A percentile compares a stretch with the other conserved stretches of the same genome.
Evolutionary conservation across 2,329 filamentous ascomycete species (phyloP).

Genomic region (Monosporascus sp.): DNA sequence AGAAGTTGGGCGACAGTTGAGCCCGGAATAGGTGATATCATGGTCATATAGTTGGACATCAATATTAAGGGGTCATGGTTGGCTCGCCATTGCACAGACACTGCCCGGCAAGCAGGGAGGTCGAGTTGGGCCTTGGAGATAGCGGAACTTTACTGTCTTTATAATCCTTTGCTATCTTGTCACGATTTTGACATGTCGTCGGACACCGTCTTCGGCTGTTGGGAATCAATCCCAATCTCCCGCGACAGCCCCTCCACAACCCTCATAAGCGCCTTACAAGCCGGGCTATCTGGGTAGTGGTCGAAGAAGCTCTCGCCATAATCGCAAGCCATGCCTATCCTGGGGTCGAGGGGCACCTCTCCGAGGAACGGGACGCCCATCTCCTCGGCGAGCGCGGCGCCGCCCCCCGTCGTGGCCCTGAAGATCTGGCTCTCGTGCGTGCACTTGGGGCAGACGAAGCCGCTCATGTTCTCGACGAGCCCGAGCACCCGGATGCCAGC

Average conservation of each 20-base stretch:
- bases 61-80: too few relatives aligned
- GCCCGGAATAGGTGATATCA: too few relatives aligned
- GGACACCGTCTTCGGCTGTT: constrained; percentile 35
- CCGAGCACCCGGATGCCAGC: constrained; percentile 85
- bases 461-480: constrained; percentile 95
- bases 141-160: constrained; percentile 10
- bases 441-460: constrained; percentile 93
- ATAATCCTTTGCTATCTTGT: constrained; percentile 1
- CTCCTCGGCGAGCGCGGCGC: constrained; percentile 71
- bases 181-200: constrained; percentile 30
- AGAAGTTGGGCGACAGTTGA: constrained; percentile 44
- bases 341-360: constrained; percentile 82
- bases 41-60: too few relatives aligned
- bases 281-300: constrained; percentile 86
- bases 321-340: constrained; percentile 94
- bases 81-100: too few relatives aligned
- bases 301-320: constrained; percentile 98
- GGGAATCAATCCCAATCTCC: constrained; percentile 58
- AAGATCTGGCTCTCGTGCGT: constrained; percentile 81
- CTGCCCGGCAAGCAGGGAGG: too few relatives aligned
- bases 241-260: constrained; percentile 71
- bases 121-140: neutral
- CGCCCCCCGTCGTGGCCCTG: constrained; percentile 84
- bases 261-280: constrained; percentile 71
- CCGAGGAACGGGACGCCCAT: constrained; percentile 86